Evolutionary conservation across 2,329 filamentous ascomycete species (phyloP).

Genomic region (Tetracladium maxilliforme): DNA sequence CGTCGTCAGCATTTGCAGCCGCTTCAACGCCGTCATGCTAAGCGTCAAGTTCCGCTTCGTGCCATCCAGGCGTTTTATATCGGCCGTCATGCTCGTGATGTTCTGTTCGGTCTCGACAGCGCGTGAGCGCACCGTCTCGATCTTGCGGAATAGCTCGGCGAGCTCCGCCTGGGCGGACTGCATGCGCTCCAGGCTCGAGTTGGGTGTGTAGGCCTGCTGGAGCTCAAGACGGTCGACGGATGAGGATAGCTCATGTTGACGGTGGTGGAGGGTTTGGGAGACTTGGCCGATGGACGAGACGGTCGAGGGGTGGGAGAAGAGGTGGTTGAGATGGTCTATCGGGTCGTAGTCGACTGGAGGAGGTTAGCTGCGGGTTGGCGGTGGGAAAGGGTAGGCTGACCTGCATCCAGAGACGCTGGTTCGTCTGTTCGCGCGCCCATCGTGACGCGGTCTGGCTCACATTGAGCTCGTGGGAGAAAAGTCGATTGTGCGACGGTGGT

Average conservation of each 20-base stretch:
- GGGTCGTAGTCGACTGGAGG: conserved; percentile 85
- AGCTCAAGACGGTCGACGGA: conserved; percentile 61
- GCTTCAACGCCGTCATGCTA: conserved; percentile 95
- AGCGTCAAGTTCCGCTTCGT: conserved; percentile 93
- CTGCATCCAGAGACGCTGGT: background rate
- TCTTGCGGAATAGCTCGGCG: conserved; percentile 80
- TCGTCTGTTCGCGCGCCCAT: too few species aligned
- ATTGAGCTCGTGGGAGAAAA: too few species aligned
- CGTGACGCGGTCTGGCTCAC: too few species aligned
- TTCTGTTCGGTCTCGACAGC: conserved; percentile 87
- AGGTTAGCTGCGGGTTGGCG: background rate
- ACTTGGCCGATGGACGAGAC: conserved; percentile 64
- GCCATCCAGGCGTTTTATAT: conserved; percentile 92
- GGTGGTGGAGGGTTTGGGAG: conserved; percentile 55
- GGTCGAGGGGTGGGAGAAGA: conserved; percentile 82
- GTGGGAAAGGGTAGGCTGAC: too few species aligned
- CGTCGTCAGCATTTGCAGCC: conserved; percentile 95
- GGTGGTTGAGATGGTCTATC: conserved; percentile 79
- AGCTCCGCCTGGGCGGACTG: conserved; percentile 83
- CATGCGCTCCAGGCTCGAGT: conserved; percentile 81
- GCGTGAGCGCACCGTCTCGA: conserved; percentile 79
- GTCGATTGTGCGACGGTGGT: too few species aligned
- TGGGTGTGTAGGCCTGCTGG: conserved; percentile 69
- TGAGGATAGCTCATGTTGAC: conserved; percentile 69
- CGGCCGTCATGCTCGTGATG: conserved; percentile 96